Conservation (phyloP, 2,329 filamentous ascomycete species). For the Aspergillus alliaceus region DNA sequence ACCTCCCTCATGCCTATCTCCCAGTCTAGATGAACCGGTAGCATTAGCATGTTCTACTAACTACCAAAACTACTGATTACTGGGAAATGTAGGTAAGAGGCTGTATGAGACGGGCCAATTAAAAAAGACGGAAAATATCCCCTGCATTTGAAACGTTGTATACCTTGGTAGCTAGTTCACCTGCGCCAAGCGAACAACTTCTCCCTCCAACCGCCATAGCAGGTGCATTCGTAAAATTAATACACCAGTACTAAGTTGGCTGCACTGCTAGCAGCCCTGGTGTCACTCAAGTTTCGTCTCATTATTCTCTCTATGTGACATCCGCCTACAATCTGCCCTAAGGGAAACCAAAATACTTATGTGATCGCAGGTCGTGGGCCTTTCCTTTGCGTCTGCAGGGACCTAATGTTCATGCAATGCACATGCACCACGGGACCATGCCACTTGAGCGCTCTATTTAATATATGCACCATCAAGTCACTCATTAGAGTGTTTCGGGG, state of each 20-base stretch:
- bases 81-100: no score
- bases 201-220: no score
- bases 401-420: background rate
- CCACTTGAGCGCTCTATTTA: background rate
- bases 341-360: background rate
- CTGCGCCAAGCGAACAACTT: background rate
- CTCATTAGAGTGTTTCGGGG: background rate
- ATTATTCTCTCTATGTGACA: background rate
- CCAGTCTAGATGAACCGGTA: background rate
- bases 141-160: no score
- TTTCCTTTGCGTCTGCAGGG: background rate
- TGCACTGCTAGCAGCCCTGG: background rate
- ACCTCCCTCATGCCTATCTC: background rate
- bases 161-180: no score
- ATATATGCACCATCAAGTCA: background rate
- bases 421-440: background rate
- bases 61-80: no score
- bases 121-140: background rate
- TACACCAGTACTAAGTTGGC: background rate
- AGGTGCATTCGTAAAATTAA: no score
- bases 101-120: no score
- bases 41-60: background rate
- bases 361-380: background rate
- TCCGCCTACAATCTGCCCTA: background rate
- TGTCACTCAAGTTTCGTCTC: background rate